Evolutionary conservation across 805 yeast species (phyloP).

Genomic region (Candida oleophila): DNA sequence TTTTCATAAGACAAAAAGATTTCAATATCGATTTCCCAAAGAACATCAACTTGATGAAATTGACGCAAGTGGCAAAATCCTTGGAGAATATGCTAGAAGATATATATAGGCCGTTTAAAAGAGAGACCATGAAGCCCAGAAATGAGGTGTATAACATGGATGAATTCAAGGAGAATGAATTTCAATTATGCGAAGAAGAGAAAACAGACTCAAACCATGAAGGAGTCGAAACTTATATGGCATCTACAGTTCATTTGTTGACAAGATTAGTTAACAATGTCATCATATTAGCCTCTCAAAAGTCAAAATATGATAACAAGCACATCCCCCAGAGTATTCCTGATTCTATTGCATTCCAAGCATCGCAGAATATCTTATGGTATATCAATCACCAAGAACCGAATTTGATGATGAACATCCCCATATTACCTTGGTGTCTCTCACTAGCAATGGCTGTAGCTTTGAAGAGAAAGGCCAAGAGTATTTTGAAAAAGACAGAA

Average conservation of each 20-base stretch:
- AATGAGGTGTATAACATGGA: constrained; percentile 20
- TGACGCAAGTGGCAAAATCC: constrained; percentile 26
- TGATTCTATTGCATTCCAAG: constrained; percentile 19
- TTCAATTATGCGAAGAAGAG: constrained; percentile 23
- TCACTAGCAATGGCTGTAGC: constrained; percentile 26
- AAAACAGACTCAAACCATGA: constrained; percentile 1
- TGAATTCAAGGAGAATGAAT: constrained; percentile 25
- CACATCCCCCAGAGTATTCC: constrained; percentile 21
- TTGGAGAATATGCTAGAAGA: constrained; percentile 24
- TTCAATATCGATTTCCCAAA: constrained; percentile 31
- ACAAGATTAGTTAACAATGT: constrained; percentile 27
- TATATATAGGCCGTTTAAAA: constrained; percentile 22
- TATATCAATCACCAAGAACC: constrained; percentile 14
- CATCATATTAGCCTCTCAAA: constrained; percentile 24
- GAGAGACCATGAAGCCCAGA: constrained; percentile 10
- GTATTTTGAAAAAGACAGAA: background rate
- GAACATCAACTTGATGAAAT: constrained; percentile 20
- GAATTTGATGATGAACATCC: constrained; percentile 17
- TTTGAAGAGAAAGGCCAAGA: constrained; percentile 17
- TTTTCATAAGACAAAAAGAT: constrained; percentile 30
- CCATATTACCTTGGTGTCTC: constrained; percentile 24
- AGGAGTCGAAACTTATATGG: constrained; percentile 12
- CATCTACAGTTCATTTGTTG: constrained; percentile 22
- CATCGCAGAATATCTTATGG: constrained; percentile 27
- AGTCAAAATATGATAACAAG: constrained; percentile 23